Evolutionary conservation across 106 monocot genomes (phyloP).

Genomic region (Allium fistulosum): DNA sequence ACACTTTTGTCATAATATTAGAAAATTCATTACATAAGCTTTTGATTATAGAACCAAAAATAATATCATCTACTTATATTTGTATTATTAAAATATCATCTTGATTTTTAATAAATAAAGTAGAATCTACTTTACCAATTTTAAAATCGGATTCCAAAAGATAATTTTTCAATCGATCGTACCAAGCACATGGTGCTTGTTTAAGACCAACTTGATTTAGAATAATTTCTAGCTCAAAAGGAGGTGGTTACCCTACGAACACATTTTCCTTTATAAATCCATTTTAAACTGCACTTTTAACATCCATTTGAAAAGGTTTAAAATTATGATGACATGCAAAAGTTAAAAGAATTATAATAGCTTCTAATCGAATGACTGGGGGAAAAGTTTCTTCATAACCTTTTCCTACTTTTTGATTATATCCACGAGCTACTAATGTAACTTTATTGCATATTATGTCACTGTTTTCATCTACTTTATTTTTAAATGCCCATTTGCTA

Average conservation of each 20-base stretch:
- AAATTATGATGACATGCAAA: neutral
- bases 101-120: neutral
- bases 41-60: no score
- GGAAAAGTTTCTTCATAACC: neutral
- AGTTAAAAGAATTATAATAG: neutral
- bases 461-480: no score
- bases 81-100: no score
- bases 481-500: no score
- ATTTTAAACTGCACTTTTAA: neutral
- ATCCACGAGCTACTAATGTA: no score
- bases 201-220: neutral
- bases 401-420: no score
- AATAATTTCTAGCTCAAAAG: neutral
- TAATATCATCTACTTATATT: no score
- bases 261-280: neutral
- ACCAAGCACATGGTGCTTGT: neutral
- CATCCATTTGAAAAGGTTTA: neutral
- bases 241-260: neutral
- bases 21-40: no score
- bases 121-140: neutral
- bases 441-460: no score
- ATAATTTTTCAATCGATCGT: neutral
- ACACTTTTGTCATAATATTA: no score
- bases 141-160: neutral
- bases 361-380: neutral